These are phyloP conservation scores for Flaveria floridana DNA, from an alignment of 140 eudicot species.

Conservation along the genomic window DNA sequence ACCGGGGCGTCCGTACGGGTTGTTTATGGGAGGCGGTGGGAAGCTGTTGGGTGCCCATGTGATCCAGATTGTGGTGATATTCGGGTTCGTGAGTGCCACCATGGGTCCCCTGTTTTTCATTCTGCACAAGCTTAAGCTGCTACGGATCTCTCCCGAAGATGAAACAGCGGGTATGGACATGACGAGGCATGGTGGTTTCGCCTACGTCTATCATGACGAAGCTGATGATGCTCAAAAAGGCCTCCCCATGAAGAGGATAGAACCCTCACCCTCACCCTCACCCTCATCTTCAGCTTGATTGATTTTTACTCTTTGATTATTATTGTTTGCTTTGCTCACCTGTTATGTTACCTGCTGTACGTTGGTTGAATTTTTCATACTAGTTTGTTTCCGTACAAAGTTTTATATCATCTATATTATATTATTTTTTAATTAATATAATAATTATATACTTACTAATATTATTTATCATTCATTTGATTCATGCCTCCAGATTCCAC, in stretches of 20 bases:
- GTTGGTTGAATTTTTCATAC: not conserved
- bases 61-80: conserved; percentile 49
- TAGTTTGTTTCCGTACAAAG: conserved; percentile 2
- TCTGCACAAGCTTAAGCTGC: conserved; percentile 41
- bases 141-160: conserved; percentile 56
- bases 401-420: not conserved
- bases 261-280: not conserved
- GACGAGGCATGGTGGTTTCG: conserved; percentile 75
- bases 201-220: conserved; percentile 49
- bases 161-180: conserved; percentile 70
- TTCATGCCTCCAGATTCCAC: no score
- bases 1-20: conserved; percentile 53
- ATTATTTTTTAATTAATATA: no score
- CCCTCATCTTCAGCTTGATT: not conserved
- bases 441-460: no score
- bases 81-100: conserved; percentile 55
- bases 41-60: conserved; percentile 49
- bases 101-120: conserved; percentile 54
- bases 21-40: conserved; percentile 69
- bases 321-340: not conserved
- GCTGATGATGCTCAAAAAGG: conserved; percentile 50
- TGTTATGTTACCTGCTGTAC: not conserved
- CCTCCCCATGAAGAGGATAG: conserved; percentile 36
- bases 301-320: not conserved
- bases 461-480: no score